These are phyloP conservation scores for Entamoeba histolytica DNA, from an alignment of 208 protist genomes.

Conservation along the genomic window DNA sequence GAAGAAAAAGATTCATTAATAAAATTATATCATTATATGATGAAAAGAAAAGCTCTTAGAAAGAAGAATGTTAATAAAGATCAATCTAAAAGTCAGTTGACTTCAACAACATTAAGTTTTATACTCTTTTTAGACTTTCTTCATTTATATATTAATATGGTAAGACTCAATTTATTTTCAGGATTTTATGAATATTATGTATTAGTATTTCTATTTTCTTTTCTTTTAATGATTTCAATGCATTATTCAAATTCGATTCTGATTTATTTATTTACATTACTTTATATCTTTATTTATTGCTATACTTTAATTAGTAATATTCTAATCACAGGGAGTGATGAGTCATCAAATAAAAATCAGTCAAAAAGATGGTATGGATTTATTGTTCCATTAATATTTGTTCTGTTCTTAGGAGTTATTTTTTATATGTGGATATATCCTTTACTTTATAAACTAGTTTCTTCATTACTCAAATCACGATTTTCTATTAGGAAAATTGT, in stretches of 20 bases:
- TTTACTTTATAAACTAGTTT: neutral
- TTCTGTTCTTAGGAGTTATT: neutral
- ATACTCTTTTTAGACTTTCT: neutral
- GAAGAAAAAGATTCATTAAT: neutral
- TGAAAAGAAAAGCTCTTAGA: neutral
- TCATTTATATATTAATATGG: neutral
- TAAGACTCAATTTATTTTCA: neutral
- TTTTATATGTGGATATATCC: neutral
- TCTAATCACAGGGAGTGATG: neutral
- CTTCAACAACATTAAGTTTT: neutral
- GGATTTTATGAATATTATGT: neutral
- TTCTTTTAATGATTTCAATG: neutral
- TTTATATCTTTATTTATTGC: neutral
- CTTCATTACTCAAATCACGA: neutral
- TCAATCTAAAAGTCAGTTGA: neutral
- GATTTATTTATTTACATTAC: neutral
- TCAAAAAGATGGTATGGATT: neutral
- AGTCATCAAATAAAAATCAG: neutral
- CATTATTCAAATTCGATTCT: neutral
- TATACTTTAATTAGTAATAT: neutral
- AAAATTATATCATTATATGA: neutral
- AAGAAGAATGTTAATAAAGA: neutral
- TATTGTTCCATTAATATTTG: neutral
- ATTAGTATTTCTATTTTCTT: neutral
- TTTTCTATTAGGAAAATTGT: neutral